Evolutionary conservation across 805 yeast species (phyloP).

Genomic region (Ogataea dorogensis): DNA sequence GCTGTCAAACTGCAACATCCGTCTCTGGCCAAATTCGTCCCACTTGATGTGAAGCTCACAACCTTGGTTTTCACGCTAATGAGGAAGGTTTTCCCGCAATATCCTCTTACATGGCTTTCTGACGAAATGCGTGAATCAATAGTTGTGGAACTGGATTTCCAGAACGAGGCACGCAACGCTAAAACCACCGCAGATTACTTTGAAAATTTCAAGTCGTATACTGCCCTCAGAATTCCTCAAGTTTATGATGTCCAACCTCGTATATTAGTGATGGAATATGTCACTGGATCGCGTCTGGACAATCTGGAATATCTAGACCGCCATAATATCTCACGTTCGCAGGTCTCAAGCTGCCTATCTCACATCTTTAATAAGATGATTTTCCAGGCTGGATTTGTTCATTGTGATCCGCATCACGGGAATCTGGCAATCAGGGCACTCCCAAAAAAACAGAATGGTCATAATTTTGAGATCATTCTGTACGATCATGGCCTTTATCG

Average conservation of each 20-base stretch:
- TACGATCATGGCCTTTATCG: conserved; percentile 96
- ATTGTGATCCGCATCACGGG: conserved; percentile 99
- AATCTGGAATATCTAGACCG: conserved; percentile 61
- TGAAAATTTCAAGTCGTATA: conserved; percentile 47
- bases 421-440: conserved; percentile 76
- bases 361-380: conserved; percentile 95
- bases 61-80: conserved; percentile 70
- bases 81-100: conserved; percentile 84
- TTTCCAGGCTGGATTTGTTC: conserved; percentile 87
- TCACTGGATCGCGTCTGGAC: conserved; percentile 82
- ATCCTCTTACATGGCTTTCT: conserved; percentile 92
- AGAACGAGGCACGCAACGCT: conserved; percentile 83
- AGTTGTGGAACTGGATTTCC: conserved; percentile 86
- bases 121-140: conserved; percentile 88
- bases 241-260: conserved; percentile 66
- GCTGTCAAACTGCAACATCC: conserved; percentile 98
- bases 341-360: conserved; percentile 81
- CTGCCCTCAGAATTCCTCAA: conserved; percentile 80
- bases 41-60: conserved; percentile 81
- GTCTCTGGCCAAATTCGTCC: conserved; percentile 78
- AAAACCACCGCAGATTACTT: conserved; percentile 67
- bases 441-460: conserved; percentile 34
- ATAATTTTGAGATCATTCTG: conserved; percentile 85
- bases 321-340: conserved; percentile 66
- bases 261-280: conserved; percentile 82